phyloP scores from a whole-genome alignment of 192 early-diverging fungal genomes.

The Linnemannia zychae region DNA sequence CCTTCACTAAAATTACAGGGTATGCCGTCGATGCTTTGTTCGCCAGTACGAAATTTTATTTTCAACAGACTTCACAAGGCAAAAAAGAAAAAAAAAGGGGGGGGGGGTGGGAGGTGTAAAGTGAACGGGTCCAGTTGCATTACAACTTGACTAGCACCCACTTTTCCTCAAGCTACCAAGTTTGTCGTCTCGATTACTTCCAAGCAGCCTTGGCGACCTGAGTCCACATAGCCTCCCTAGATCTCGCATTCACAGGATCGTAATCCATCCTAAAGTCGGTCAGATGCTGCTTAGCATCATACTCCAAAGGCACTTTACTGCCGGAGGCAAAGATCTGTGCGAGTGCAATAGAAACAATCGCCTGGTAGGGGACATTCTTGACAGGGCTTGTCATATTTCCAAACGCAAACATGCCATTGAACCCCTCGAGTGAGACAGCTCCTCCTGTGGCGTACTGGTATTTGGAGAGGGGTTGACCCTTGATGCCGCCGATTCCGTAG shows the following conservation, averaged over 20 bases:
- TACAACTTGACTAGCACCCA: too few species aligned
- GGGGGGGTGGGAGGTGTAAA: too few species aligned
- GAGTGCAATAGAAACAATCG: not conserved
- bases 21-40: too few species aligned
- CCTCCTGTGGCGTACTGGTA: slow-evolving; percentile 11
- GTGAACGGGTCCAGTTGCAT: too few species aligned
- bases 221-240: slow-evolving; percentile 12
- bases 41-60: too few species aligned
- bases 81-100: too few species aligned
- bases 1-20: too few species aligned
- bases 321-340: slow-evolving; percentile 5
- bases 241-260: slow-evolving; percentile 10
- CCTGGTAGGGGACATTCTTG: slow-evolving; percentile 10
- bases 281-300: not conserved
- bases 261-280: slow-evolving; percentile 8
- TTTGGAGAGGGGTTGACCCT: not conserved
- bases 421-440: not conserved
- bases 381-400: slow-evolving; percentile 18
- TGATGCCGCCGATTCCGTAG: slow-evolving; percentile 13
- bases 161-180: too few species aligned
- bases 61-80: too few species aligned
- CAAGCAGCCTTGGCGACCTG: slow-evolving; percentile 7
- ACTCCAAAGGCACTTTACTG: slow-evolving; percentile 11
- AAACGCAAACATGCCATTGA: slow-evolving; percentile 6
- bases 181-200: too few species aligned